Percentiles rank a stretch among this genome's conserved stretches.
These are phyloP conservation scores for Sporisorium graminicola DNA, from an alignment of 1,284 basidiomycete species.

Conservation along the genomic window DNA sequence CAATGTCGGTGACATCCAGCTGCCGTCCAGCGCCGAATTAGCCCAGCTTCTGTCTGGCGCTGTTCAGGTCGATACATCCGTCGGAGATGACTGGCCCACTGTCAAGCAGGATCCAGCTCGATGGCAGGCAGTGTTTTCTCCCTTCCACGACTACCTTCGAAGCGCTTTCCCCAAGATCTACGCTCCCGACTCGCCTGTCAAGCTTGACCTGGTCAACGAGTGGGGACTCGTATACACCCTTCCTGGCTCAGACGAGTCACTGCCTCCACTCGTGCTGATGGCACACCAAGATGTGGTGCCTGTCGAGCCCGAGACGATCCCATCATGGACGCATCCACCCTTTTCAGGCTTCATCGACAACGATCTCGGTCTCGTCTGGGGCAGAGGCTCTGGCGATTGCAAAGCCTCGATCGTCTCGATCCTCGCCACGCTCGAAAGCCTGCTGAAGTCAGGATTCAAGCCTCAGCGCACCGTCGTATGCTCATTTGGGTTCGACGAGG, in stretches of 20 bases:
- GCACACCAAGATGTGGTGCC: slow-evolving; percentile 78
- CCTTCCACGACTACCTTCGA: slow-evolving; percentile 50
- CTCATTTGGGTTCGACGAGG: slow-evolving; percentile 80
- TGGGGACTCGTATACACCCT: slow-evolving; percentile 78
- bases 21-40: slow-evolving; percentile 27
- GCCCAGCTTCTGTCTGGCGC: slow-evolving; percentile 47
- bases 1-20: slow-evolving; percentile 6
- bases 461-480: slow-evolving; percentile 73
- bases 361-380: slow-evolving; percentile 73
- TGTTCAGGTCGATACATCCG: slow-evolving; percentile 55
- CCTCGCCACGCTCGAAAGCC: slow-evolving; percentile 72
- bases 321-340: slow-evolving; percentile 73
- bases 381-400: slow-evolving; percentile 68
- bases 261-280: slow-evolving; percentile 78
- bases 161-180: slow-evolving; percentile 39
- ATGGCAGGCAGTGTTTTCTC: slow-evolving; percentile 51
- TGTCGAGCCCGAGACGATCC: slow-evolving; percentile 72
- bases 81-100: slow-evolving; percentile 54
- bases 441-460: slow-evolving; percentile 70
- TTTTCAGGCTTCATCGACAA: slow-evolving; percentile 72
- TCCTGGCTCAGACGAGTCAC: slow-evolving; percentile 74
- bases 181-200: slow-evolving; percentile 31
- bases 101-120: slow-evolving; percentile 41
- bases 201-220: slow-evolving; percentile 73
- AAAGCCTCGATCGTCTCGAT: slow-evolving; percentile 72